A percentile compares a stretch with the other conserved stretches of the same genome.
Evolutionary conservation across 441 rosid species (phyloP).

Genomic region (Euphorbia corollata): DNA sequence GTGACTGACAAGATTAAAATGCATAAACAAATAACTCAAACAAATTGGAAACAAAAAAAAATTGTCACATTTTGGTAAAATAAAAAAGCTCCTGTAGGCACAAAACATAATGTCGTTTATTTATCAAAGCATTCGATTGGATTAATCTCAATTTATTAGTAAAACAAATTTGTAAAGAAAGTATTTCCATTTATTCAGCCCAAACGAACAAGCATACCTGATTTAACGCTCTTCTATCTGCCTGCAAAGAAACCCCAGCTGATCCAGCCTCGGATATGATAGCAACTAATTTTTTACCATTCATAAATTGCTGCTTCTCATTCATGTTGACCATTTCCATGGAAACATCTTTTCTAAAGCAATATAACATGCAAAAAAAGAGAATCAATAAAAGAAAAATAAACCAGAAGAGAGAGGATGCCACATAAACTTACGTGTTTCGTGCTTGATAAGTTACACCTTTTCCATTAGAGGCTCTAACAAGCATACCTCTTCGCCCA

Average conservation of each 20-base stretch:
- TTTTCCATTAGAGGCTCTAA: slow-evolving; percentile 85
- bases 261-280: slow-evolving; percentile 99
- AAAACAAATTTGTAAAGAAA: neutral
- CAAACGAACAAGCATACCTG: slow-evolving; percentile 44
- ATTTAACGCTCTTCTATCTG: slow-evolving; percentile 90
- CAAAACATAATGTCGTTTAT: too few species aligned
- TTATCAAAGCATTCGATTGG: too few species aligned
- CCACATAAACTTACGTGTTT: slow-evolving; percentile 62
- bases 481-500: slow-evolving; percentile 99
- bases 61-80: too few species aligned
- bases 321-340: slow-evolving; percentile 99
- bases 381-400: slow-evolving; percentile 21
- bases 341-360: slow-evolving; percentile 78
- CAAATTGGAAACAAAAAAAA: too few species aligned
- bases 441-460: slow-evolving; percentile 98
- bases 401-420: slow-evolving; percentile 14
- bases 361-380: slow-evolving; percentile 21
- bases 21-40: too few species aligned
- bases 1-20: too few species aligned
- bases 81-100: too few species aligned
- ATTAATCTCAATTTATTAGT: neutral
- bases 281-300: slow-evolving; percentile 92
- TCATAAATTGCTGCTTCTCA: slow-evolving; percentile 97
- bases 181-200: neutral
- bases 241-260: slow-evolving; percentile 98